Evolutionary conservation across 1,284 basidiomycete species (phyloP), one percentile per base, ranked within the genome.

Genomic region (Anthracocystis setariae): DNA sequence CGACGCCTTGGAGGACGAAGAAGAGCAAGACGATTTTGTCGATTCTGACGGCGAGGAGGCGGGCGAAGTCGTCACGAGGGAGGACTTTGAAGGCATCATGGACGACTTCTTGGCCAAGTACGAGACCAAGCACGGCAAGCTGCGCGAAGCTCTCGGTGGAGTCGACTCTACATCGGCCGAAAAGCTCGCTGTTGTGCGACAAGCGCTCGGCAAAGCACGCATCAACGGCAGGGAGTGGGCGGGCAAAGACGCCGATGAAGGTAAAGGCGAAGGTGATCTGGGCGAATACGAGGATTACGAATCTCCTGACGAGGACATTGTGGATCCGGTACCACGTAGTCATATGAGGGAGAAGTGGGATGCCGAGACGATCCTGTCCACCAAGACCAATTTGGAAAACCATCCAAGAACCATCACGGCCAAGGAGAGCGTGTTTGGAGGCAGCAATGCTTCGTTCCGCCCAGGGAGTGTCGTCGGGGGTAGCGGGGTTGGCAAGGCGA

Each of bases 81-180:
- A 91, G 72, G 95, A 98, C 84, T 95, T 98, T 82, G 90, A 92
- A 48, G 85, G 86, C 0, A 93, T 98, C 86, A 89, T 98, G 86
- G 90, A 95, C 83, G 93, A 97, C 78, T 98, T 98, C 83, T 86
- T 98, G 59, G 89, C 91, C 51, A 91, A 92, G 76, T 97, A 92
- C 80, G 95, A 98, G 82, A 85, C 92, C n/a, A 92, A 93, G 21
- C 91, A 93, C 27, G 84, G 85, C 51, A 92, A 92, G 81, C 88
- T 95, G 86, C 89, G 89, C 65, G 90, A 87, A 50, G 51, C 62
- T 5, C 70, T 82, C n/a, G 80, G 80, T 17, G 73, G 57, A 13
- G 62, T 54, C 18, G 69, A 67, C 10, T 67, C 79, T 2, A 74
- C 78, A 3, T 17, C 88, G 88, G 63, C 87, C 92, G 38, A 80